Base-by-base conservation (phyloP, 2,329 filamentous ascomycete genomes). In the Claviceps pusilla region DNA sequence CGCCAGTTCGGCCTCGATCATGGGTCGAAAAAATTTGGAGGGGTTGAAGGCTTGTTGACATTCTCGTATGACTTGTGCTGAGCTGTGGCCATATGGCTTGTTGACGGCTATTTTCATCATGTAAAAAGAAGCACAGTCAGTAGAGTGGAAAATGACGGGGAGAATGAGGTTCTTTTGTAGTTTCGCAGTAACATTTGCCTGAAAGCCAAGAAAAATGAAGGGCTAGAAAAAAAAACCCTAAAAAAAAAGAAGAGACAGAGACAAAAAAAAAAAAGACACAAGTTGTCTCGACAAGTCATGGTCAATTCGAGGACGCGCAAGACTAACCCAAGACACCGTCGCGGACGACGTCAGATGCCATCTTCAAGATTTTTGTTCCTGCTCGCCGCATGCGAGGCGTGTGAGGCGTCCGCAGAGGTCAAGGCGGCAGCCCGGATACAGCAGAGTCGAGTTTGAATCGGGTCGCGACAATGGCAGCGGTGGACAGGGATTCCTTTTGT, bases 41-140 rank as follows among this genome's bases (percentile, higher is more conserved):
- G 82, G 80, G 61, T 89, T 88, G 76, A 97, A 95, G 60, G 85
- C 80, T 24, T 77, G 73, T 72, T 97, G 89, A 56, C 94, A 83
- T 65, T 91, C 85, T 66, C 91, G 89, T 60, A 98, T 81, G 42
- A 94, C 86, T 68, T 95, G 88, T 51, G 90, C 90, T 39, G 91
- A 97, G 66, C 86, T 89, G 63, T 91, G 80, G 63, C 84, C 86
- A 63, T 83, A 76, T 33, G 93, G 93, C 72, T 98, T 98, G 73
- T 95, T 89, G 69, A 98, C 86, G 68, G 88, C 91, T 95, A 16
- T 47, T 9, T 31, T 47, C 41, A 42, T n/a, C n/a, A 41, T 41
- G 19, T 61, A 51, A 33, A 43, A 51, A 54, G 41, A 19, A 10
- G 11, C 11, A 12, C 12, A 37, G 39, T 54, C 37, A 50, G 48